Evolutionary conservation across 192 early-diverging fungal genomes (phyloP).

Genomic region (Phlyctochytrium planicorne): DNA sequence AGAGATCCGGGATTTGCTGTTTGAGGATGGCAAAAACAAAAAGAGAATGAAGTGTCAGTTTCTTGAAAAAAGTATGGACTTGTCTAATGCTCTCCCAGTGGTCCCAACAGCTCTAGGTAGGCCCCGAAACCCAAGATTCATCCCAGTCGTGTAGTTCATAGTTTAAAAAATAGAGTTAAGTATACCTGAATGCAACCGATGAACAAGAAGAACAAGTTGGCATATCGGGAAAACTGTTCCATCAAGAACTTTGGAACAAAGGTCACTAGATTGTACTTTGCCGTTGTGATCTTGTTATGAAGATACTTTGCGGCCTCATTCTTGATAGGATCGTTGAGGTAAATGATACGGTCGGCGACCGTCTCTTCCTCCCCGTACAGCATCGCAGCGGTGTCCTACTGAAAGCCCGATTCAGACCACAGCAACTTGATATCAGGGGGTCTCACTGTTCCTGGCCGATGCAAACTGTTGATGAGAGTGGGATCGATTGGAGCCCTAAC

Average conservation of each 20-base stretch:
- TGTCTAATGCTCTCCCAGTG: no score
- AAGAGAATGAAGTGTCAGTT: neutral
- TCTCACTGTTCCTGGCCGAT: no score
- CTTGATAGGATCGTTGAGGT: slow-evolving; percentile 79
- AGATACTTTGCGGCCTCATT: slow-evolving; percentile 81
- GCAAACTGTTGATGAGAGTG: no score
- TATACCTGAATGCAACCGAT: slow-evolving; percentile 88
- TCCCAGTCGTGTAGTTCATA: neutral
- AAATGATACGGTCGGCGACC: slow-evolving; percentile 71
- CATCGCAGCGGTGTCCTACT: slow-evolving; percentile 9
- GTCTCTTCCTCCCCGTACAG: slow-evolving; percentile 41
- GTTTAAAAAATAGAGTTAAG: neutral
- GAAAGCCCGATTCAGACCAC: neutral
- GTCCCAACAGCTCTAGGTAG: neutral
- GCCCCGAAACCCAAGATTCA: neutral
- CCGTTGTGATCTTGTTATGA: slow-evolving; percentile 91
- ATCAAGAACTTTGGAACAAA: slow-evolving; percentile 94
- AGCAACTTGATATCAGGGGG: neutral
- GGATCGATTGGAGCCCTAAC: no score
- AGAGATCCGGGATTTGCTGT: slow-evolving; percentile 92
- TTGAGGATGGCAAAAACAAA: neutral
- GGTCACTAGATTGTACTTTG: slow-evolving; percentile 92
- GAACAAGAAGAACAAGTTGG: slow-evolving; percentile 99
- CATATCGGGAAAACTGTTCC: slow-evolving; percentile 98
- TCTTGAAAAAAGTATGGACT: no score